Conservation (phyloP, 2,329 filamentous ascomycete species). For the Uncinocarpus reesii region DNA sequence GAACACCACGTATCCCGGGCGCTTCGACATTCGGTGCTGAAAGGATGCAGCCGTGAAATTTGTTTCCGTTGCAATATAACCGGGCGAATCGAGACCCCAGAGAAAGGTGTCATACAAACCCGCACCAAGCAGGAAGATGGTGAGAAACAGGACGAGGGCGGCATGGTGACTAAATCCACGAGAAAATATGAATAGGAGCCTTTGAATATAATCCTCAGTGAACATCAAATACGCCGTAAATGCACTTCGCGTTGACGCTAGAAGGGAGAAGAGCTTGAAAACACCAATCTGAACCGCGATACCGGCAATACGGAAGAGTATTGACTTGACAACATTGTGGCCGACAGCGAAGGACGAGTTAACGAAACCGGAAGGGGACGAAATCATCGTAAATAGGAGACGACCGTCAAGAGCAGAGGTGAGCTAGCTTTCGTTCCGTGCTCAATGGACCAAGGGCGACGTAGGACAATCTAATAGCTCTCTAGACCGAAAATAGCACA, state of each 20-base stretch:
- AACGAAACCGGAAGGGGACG: conserved; percentile 8
- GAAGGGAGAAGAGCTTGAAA: conserved; percentile 14
- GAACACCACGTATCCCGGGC: conserved; percentile 13
- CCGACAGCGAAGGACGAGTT: conserved; percentile 13
- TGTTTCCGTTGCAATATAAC: conserved; percentile 7
- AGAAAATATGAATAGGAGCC: conserved; percentile 11
- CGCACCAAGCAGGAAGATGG: conserved; percentile 11
- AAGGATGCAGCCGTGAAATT: conserved; percentile 12
- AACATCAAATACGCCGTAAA: conserved; percentile 16
- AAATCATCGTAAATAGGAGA: conserved; percentile 3
- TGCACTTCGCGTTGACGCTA: conserved; percentile 11
- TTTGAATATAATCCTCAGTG: conserved; percentile 15
- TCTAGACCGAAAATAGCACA: not conserved
- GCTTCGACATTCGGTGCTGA: conserved; percentile 7
- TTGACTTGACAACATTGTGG: conserved; percentile 16
- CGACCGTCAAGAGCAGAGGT: not conserved
- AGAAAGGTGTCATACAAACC: conserved; percentile 15
- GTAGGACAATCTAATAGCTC: not conserved
- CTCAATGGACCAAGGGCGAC: too few species aligned
- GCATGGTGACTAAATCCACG: conserved; percentile 14
- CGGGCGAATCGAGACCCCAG: conserved; percentile 15
- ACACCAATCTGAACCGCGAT: conserved; percentile 12
- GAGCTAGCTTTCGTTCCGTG: too few species aligned
- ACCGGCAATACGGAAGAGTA: conserved; percentile 15
- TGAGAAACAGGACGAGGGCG: conserved; percentile 12